Evolutionary conservation across 371 early-diverging fungal species (phyloP), one percentile per base, ranked within the genome.

Genomic region (Mucor irregularis): DNA sequence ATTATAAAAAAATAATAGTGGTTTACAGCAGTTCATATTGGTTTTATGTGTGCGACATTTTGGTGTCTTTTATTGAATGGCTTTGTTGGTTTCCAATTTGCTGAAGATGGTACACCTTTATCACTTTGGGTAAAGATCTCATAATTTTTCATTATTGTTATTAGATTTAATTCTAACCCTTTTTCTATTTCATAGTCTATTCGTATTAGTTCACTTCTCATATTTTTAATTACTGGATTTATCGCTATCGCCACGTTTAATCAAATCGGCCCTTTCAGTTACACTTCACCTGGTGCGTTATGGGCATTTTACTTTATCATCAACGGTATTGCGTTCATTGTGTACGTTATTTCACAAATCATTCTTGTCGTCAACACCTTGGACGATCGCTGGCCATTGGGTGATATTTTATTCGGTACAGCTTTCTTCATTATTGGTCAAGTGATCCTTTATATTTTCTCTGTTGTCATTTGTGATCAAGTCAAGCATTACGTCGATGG

Each of bases 401-500:
- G 92, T 39, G 93, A 96, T 78, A 91, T 98, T 53, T 63, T 94
- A 48, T 92, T 97, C 66, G 94, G 93, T 10, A 76, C 90, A 25
- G 69, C 81, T 35, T 97, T 96, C 80, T 96, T 94, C 61, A 71
- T 88, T 10, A 71, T 88, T 37, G 98, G 94, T 9, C 91, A 92
- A 69, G 87, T 94, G 19, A 78, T 90, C 49, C 76, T 90, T 50
- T 90, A 89, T 52, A 76, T 89, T 53, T 83, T 96, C 55, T 90
- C 91, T 26, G 72, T 78, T 33, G 64, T 77, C 50, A 88, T 96
- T 35, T 98, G 98, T 73, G 84, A 88, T 28, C 75, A 83, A 49
- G 89, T 90, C 28, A 91, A 92, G 64, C 98, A 98, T 71, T 98
- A 98, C 59, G 82, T 98, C 26, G 97, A 98, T 71, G 98, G 98